Evolutionary conservation across 2,329 filamentous ascomycete species (phyloP).

Genomic region (Samsoniella hepiali): DNA sequence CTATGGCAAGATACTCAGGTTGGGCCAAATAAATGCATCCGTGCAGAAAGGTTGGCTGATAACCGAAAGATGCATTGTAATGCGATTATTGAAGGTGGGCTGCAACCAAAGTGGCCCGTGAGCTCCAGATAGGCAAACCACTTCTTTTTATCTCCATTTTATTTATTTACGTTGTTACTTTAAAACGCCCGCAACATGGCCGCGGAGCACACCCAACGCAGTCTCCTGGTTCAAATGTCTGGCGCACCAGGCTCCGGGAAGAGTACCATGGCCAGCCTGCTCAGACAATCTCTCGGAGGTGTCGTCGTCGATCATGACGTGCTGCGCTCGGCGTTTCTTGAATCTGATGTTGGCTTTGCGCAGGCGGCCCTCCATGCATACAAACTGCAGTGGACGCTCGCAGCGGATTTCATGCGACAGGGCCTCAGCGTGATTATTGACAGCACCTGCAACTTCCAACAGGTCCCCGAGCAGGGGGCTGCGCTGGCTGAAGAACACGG

Average conservation of each 20-base stretch:
- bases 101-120: neutral
- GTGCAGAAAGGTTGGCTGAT: neutral
- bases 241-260: constrained; percentile 39
- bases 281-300: constrained; percentile 27
- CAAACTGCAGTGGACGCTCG: constrained; percentile 35
- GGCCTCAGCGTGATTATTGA: constrained; percentile 35
- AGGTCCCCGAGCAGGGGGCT: constrained; percentile 30
- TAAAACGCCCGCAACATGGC: neutral
- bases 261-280: constrained; percentile 32
- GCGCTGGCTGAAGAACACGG: constrained; percentile 23
- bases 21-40: neutral
- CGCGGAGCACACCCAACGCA: neutral
- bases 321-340: constrained; percentile 33
- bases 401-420: constrained; percentile 34
- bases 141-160: no score
- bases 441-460: constrained; percentile 35
- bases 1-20: no score
- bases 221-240: constrained; percentile 32
- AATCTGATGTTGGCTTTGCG: constrained; percentile 28
- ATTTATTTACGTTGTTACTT: no score
- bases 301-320: constrained; percentile 38
- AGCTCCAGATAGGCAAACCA: neutral
- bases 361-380: constrained; percentile 32
- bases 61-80: neutral
- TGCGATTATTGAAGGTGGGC: neutral